These are phyloP conservation scores for Fusarium burgessii DNA, from an alignment of 2,329 filamentous ascomycete species.

Conservation along the genomic window DNA sequence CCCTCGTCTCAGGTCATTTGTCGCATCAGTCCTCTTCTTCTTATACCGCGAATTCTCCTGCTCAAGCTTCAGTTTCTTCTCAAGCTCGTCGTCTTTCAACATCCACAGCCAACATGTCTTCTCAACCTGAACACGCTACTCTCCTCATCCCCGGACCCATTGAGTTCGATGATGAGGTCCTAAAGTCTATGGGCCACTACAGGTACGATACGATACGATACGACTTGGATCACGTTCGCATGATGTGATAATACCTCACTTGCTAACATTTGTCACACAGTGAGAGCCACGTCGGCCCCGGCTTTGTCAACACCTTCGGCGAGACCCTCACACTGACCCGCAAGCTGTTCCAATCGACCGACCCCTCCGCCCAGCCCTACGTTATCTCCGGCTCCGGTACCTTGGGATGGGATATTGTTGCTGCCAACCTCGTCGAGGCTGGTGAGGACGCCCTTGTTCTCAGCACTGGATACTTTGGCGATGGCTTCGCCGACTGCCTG, in stretches of 20 bases:
- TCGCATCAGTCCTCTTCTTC: conserved; percentile 30
- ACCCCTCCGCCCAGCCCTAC: conserved; percentile 87
- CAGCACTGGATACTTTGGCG: conserved; percentile 96
- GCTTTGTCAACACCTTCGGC: conserved; percentile 90
- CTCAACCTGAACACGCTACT: conserved; percentile 72
- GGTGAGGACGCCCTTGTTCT: conserved; percentile 93
- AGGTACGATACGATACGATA: conserved; percentile 60
- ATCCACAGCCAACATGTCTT: conserved; percentile 64
- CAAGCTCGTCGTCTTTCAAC: conserved; percentile 42
- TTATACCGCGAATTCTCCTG: conserved; percentile 32
- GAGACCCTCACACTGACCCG: conserved; percentile 89
- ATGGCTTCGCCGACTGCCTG: conserved; percentile 93
- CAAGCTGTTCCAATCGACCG: conserved; percentile 92
- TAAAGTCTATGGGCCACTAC: conserved; percentile 94
- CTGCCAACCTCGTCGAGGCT: conserved; percentile 90
- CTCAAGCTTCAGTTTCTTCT: conserved; percentile 26
- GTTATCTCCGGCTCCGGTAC: conserved; percentile 95
- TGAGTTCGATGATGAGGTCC: conserved; percentile 97
- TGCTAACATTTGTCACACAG: conserved; percentile 58
- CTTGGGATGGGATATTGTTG: conserved; percentile 94
- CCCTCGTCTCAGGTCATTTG: conserved; percentile 47
- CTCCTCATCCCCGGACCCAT: conserved; percentile 97
- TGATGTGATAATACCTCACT: background rate
- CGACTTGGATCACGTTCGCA: conserved; percentile 9
- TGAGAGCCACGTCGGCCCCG: conserved; percentile 91